Base-by-base conservation (phyloP, 306 rosid genomes). In the Casuarina equisetifolia region DNA sequence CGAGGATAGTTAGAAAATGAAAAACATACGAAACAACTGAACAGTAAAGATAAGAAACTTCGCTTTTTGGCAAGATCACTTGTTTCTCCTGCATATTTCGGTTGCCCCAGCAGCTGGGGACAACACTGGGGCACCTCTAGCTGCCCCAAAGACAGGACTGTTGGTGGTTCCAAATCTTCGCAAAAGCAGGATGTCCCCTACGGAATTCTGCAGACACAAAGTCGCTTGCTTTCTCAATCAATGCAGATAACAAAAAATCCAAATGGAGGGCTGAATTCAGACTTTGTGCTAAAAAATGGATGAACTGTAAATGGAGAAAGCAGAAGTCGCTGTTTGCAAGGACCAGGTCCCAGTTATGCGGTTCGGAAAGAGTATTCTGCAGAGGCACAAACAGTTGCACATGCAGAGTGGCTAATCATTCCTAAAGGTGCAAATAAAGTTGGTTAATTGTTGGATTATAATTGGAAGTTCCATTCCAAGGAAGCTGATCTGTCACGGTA, bases 381-480 rank as follows among this genome's bases (percentile, higher is more conserved):
- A 74, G 39, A 32, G 66, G 51, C 16, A 55, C 35, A 73, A 3
- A 39, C 51, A 80, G 32, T 74, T 74, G 87, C 79, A 70, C 82
- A 82, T 48, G 79, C 76, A 72, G 45, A 73, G 40, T n/a, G 69
- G 75, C 20, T 82, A 62, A 84, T 66, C 43, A 75, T 69, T 57
- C 58, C n/a, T 50, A 73, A 82, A 67, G 77, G 46, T 17, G 69
- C 38, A 74, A 82, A 42, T 62, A 71, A 74, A 73, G 82, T 70
- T 63, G 50, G 61, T 77, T 78, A 80, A 75, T 59, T 55, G 86
- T 82, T 85, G 63, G 78, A 84, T 74, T 42, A 85, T 84, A 76
- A 88, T 85, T 85, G 76, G 76, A 78, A 62, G 58, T 79, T 42
- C 77, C 42, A 69, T 75, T 70, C 72, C 35, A 61, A 73, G 74